phyloP scores from a whole-genome alignment of 257 asterid genomes.

The Solanum medicagineum region DNA sequence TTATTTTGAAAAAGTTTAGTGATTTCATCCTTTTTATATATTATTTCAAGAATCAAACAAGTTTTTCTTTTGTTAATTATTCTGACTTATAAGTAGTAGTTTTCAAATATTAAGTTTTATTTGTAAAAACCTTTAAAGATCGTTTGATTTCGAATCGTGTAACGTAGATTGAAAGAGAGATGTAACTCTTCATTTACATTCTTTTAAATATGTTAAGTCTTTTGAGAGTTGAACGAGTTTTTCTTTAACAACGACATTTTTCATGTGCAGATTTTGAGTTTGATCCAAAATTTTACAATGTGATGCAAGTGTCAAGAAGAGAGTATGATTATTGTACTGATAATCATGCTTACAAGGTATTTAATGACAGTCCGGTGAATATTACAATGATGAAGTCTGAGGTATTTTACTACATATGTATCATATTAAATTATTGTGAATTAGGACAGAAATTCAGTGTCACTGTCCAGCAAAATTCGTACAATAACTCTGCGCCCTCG shows the following conservation, averaged over 20 bases:
- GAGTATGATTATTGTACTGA: conserved; percentile 36
- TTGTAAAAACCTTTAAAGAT: too few relatives aligned
- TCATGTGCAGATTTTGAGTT: conserved; percentile 48
- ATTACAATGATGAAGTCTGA: conserved; percentile 24
- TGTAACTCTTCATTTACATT: too few relatives aligned
- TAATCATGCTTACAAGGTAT: conserved; percentile 21
- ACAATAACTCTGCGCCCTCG: not conserved
- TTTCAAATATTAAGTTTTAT: too few relatives aligned
- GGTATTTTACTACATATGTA: conserved; percentile 44
- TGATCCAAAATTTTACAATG: conserved; percentile 36
- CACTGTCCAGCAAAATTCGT: conserved; percentile 7
- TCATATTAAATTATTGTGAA: conserved; percentile 39
- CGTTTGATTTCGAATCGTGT: not conserved
- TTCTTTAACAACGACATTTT: not conserved
- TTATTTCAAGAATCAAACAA: not conserved
- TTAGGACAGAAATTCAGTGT: conserved; percentile 41
- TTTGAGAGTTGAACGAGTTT: too few relatives aligned
- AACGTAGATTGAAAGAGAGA: too few relatives aligned
- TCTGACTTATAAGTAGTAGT: too few relatives aligned
- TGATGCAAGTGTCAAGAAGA: conserved; percentile 42
- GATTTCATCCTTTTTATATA: too few relatives aligned
- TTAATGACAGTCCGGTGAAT: conserved; percentile 34
- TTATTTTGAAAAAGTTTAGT: too few relatives aligned
- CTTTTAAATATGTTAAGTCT: not conserved
- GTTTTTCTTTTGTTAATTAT: not conserved